Evolutionary conservation across 2,329 filamentous ascomycete species (phyloP).

Genomic region (Exophiala aquamarina): DNA sequence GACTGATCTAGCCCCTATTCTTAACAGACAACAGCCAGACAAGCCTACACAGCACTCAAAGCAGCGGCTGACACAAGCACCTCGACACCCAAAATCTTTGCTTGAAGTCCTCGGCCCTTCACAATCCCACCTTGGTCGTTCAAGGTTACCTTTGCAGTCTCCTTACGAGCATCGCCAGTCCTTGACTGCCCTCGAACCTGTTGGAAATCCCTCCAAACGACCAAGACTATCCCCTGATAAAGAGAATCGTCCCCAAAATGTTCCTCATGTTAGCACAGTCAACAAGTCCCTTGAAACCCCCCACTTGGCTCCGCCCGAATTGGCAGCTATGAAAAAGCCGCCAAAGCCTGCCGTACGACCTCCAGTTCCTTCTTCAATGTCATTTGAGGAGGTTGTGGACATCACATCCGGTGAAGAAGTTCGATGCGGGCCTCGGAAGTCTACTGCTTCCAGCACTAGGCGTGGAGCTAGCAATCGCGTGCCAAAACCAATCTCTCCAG

Average conservation of each 20-base stretch:
- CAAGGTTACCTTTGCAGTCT: conserved; percentile 57
- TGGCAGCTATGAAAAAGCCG: background rate
- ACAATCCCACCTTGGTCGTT: conserved; percentile 63
- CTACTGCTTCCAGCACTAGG: no score
- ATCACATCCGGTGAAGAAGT: conserved; percentile 24
- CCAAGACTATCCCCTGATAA: conserved; percentile 28
- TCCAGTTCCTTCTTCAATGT: conserved; percentile 2
- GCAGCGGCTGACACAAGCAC: conserved; percentile 45
- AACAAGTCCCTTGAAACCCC: conserved; percentile 8
- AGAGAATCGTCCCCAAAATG: conserved; percentile 11
- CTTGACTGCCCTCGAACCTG: conserved; percentile 9
- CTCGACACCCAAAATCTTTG: conserved; percentile 56
- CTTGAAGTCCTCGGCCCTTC: conserved; percentile 66
- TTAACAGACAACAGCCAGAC: conserved; percentile 60
- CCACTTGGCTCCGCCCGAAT: conserved; percentile 3
- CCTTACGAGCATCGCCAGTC: conserved; percentile 62
- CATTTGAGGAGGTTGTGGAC: conserved; percentile 16
- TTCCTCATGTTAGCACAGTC: background rate
- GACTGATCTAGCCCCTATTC: conserved; percentile 74
- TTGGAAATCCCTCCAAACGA: conserved; percentile 36
- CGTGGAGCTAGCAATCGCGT: no score
- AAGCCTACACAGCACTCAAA: conserved; percentile 30
- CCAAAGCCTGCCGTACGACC: conserved; percentile 6
- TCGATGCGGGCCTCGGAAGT: background rate
- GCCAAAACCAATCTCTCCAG: no score